Percentiles rank a stretch among this genome's conserved stretches.
Conservation (phyloP, 139 green algal species). For the Chlorella ohadii region DNA sequence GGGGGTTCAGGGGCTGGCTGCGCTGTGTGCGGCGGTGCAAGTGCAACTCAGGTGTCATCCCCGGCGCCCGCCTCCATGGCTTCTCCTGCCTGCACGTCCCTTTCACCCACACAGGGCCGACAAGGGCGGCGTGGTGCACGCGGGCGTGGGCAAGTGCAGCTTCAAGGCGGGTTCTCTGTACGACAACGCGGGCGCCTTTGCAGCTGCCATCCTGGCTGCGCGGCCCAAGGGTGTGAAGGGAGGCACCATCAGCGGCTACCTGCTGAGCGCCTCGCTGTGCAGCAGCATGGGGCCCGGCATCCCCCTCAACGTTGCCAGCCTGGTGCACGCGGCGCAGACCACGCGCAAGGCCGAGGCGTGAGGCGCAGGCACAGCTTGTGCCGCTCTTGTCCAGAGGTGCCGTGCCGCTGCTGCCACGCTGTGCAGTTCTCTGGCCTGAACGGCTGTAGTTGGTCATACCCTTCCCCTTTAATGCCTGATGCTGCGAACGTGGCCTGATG, state of each 20-base stretch:
- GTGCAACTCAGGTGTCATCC: too few species aligned
- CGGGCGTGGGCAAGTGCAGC: slow-evolving; percentile 69
- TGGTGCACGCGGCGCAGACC: slow-evolving; percentile 44
- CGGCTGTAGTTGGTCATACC: too few species aligned
- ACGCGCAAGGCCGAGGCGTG: slow-evolving; percentile 8
- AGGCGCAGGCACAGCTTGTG: too few species aligned
- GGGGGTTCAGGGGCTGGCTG: too few species aligned
- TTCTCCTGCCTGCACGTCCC: neutral
- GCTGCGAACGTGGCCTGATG: too few species aligned
- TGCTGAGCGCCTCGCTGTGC: slow-evolving; percentile 48
- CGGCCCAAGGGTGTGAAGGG: slow-evolving; percentile 75
- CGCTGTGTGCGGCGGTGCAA: too few species aligned
- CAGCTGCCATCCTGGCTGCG: slow-evolving; percentile 56
- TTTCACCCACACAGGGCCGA: slow-evolving; percentile 61
- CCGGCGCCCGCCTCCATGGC: too few species aligned
- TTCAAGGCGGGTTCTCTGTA: slow-evolving; percentile 55
- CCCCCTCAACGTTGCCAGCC: slow-evolving; percentile 55
- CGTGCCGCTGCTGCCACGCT: too few species aligned
- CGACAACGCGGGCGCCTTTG: slow-evolving; percentile 66
- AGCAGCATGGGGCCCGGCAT: slow-evolving; percentile 70
- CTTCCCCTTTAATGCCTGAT: too few species aligned
- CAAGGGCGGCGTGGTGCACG: slow-evolving; percentile 80
- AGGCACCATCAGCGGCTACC: slow-evolving; percentile 52
- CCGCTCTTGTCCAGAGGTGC: too few species aligned
- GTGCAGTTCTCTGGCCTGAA: too few species aligned